phyloP scores from a whole-genome alignment of 352 stramenopile genomes.

The Phytophthora citrophthora region DNA sequence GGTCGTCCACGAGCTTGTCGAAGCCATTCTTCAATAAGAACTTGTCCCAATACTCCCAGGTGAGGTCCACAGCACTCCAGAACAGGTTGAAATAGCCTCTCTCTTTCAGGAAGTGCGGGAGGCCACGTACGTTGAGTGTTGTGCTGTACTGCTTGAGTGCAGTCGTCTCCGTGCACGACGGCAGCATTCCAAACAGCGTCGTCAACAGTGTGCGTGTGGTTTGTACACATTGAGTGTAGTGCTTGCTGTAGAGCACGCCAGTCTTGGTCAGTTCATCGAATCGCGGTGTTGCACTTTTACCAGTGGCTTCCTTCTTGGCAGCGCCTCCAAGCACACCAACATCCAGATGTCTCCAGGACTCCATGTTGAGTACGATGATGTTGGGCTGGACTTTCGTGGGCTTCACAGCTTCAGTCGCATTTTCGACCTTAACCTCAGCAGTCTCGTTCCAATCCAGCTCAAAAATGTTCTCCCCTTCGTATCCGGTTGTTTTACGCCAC shows the following conservation, averaged over 20 bases:
- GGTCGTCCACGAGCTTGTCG: conserved; percentile 73
- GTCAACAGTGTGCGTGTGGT: conserved; percentile 72
- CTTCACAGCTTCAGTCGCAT: conserved; percentile 14
- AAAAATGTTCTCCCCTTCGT: conserved; percentile 57
- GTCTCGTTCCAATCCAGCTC: conserved; percentile 47
- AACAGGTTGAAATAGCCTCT: conserved; percentile 76
- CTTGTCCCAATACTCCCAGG: conserved; percentile 76
- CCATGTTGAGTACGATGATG: conserved; percentile 81
- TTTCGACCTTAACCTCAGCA: neutral
- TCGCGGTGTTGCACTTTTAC: conserved; percentile 59
- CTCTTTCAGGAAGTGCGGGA: conserved; percentile 75
- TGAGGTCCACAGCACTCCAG: conserved; percentile 68
- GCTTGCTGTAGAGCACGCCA: conserved; percentile 67
- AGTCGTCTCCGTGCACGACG: conserved; percentile 71
- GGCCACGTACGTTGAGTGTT: conserved; percentile 50
- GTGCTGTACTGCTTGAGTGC: conserved; percentile 67
- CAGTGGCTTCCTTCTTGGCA: conserved; percentile 48
- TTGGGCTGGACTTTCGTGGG: conserved; percentile 43
- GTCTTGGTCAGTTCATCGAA: conserved; percentile 65
- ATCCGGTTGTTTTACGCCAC: conserved; percentile 67
- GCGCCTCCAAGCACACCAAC: conserved; percentile 67
- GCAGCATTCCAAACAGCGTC: conserved; percentile 76
- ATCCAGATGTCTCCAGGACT: conserved; percentile 72
- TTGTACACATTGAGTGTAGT: conserved; percentile 77
- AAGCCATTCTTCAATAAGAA: conserved; percentile 71